These are phyloP conservation scores for Carex littledalei DNA, from an alignment of 176 grass and related monocot genomes.

Conservation along the genomic window DNA sequence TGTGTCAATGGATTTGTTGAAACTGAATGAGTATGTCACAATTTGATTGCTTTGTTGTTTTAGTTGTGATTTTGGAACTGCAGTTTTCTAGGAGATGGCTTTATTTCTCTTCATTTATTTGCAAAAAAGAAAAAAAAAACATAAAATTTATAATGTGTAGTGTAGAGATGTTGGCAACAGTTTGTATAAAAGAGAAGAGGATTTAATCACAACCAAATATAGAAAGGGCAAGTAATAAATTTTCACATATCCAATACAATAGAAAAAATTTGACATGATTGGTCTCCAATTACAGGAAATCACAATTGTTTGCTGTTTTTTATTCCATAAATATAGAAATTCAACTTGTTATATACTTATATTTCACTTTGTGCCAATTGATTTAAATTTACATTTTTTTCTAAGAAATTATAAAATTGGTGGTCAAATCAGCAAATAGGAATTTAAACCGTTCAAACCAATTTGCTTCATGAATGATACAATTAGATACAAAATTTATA, in stretches of 20 bases:
- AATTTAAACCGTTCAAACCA: no score
- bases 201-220: not conserved
- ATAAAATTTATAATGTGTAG: not conserved
- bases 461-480: no score
- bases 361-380: no score
- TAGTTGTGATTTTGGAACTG: not conserved
- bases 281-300: no score
- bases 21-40: not conserved
- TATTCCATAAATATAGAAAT: no score
- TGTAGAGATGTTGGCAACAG: not conserved
- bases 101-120: not conserved
- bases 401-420: no score
- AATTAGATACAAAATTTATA: no score
- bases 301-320: no score
- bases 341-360: no score
- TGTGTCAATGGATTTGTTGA: slow-evolving; percentile 3
- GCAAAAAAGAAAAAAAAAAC: not conserved
- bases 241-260: not conserved
- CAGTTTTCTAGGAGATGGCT: not conserved
- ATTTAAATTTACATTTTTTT: no score
- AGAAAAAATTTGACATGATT: no score
- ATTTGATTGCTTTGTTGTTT: slow-evolving; percentile 12
- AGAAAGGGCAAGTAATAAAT: not conserved
- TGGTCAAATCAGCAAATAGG: no score
- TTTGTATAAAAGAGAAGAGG: not conserved